Evolutionary conservation across 1,284 basidiomycete genomes (phyloP), one percentile per base, ranked within the genome.

Genomic region (Limonomyces culmigenus): DNA sequence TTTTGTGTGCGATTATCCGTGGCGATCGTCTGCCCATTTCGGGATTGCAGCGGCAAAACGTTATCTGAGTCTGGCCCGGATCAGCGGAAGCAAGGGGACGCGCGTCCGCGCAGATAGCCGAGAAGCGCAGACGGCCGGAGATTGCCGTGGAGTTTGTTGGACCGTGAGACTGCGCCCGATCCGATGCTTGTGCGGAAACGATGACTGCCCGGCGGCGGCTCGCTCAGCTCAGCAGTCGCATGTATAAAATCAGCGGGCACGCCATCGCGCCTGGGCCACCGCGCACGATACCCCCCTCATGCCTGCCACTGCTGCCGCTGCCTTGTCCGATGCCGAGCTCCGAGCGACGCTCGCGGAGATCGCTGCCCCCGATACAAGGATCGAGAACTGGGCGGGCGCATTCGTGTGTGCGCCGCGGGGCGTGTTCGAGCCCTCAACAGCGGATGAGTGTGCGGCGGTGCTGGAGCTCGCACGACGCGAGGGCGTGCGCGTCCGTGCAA

Each of bases 381-480:
- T 84, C 58, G 56, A 56, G 5, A 86, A 84, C 57, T 86, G 81
- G 81, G 78, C 68, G 3, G 59, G 51, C 39, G 77, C 74, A 6
- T 86, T 70, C 51, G 51, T 57, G 17, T 85, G 78, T 48, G 50
- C 51, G 2, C 81, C 83, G 16, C 59, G 65, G 31, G 60, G 67
- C 19, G 67, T 91, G 21, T 95, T 93, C 51, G 70, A 74, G 43
- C 93, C 95, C 1, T 65, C 67, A 38, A 71, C 65, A 20, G 71
- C 76, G 29, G 55, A 69, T 41, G 69, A 97, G 38, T 86, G 87
- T 48, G 65, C 70, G 31, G 67, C 75, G 43, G 65, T 93, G 32
- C 63, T 98, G 20, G 88, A 91, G 55, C 72, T 91, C 17, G 91
- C 91, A 0, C 64, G 79, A 11, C 62, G 84, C 32, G 73, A 86